phyloP scores from a whole-genome alignment of 306 rosid species.

The Cicer pinnatifidum region DNA sequence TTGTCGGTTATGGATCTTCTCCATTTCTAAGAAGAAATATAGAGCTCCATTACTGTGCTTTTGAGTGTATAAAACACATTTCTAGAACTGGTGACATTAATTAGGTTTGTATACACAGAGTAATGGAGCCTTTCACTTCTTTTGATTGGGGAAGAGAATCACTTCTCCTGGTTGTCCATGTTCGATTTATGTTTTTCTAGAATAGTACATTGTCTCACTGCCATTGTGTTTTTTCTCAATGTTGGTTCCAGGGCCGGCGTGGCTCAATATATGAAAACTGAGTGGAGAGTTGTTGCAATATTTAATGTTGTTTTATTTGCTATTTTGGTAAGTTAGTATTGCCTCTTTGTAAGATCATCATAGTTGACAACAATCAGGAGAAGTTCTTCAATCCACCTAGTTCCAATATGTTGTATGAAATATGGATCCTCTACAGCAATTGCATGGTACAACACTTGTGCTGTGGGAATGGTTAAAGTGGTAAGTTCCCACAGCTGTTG shows the following conservation, averaged over 20 bases:
- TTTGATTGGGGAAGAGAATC: not conserved
- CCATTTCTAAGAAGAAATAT: not conserved
- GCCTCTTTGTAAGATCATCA: not conserved
- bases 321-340: slow-evolving; percentile 66
- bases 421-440: too few species aligned
- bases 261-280: slow-evolving; percentile 94
- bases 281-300: slow-evolving; percentile 93
- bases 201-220: slow-evolving; percentile 30
- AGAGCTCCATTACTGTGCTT: not conserved
- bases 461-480: too few species aligned
- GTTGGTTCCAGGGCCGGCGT: slow-evolving; percentile 82
- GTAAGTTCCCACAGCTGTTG: too few species aligned
- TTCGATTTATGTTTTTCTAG: slow-evolving; percentile 23
- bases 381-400: not conserved
- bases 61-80: not conserved
- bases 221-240: slow-evolving; percentile 33
- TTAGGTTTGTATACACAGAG: too few species aligned
- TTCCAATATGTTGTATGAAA: not conserved
- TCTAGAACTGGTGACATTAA: not conserved
- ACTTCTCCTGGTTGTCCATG: not conserved
- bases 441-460: too few species aligned
- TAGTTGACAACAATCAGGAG: not conserved
- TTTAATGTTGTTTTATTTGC: slow-evolving; percentile 72
- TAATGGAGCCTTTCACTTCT: not conserved
- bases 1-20: not conserved